phyloP scores from a whole-genome alignment of 2,329 filamentous ascomycete species.

The Escovopsis weberi region DNA sequence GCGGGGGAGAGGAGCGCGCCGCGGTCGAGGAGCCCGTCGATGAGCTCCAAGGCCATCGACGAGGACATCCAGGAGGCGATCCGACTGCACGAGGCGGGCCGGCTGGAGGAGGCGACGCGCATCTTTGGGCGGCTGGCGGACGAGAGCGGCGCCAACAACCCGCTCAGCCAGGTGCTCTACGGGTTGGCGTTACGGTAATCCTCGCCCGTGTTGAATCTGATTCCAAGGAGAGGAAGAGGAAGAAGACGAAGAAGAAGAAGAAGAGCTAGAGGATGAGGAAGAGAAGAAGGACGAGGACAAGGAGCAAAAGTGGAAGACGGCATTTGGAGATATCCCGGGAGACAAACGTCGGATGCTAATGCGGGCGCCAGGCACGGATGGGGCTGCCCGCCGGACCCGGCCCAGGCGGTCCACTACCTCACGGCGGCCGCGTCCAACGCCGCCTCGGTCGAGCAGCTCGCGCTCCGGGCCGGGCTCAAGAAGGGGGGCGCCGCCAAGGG shows the following conservation, averaged over 20 bases:
- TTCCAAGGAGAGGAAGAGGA: no score
- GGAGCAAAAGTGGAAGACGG: no score
- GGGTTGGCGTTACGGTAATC: constrained; percentile 70
- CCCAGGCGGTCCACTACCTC: constrained; percentile 67
- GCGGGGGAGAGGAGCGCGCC: no score
- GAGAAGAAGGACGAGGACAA: background rate
- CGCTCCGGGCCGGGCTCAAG: constrained; percentile 73
- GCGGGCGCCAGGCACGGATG: constrained; percentile 60
- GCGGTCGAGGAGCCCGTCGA: constrained; percentile 9
- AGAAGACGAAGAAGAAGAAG: no score
- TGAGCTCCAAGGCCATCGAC: constrained; percentile 33
- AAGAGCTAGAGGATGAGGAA: background rate
- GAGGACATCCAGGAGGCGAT: constrained; percentile 91
- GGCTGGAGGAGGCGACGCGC: constrained; percentile 63
- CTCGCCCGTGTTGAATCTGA: constrained; percentile 7
- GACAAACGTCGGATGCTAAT: no score
- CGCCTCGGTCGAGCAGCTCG: constrained; percentile 71
- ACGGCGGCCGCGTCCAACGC: constrained; percentile 82
- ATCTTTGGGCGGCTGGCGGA: constrained; percentile 79
- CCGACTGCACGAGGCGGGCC: constrained; percentile 71
- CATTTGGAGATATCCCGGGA: no score
- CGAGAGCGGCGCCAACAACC: constrained; percentile 74
- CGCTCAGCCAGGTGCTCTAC: constrained; percentile 88
- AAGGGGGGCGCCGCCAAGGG: constrained; percentile 92
- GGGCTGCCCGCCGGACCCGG: constrained; percentile 64